These are phyloP conservation scores for Porcisia hertigi DNA, from an alignment of 208 protist species.

Conservation along the genomic window DNA sequence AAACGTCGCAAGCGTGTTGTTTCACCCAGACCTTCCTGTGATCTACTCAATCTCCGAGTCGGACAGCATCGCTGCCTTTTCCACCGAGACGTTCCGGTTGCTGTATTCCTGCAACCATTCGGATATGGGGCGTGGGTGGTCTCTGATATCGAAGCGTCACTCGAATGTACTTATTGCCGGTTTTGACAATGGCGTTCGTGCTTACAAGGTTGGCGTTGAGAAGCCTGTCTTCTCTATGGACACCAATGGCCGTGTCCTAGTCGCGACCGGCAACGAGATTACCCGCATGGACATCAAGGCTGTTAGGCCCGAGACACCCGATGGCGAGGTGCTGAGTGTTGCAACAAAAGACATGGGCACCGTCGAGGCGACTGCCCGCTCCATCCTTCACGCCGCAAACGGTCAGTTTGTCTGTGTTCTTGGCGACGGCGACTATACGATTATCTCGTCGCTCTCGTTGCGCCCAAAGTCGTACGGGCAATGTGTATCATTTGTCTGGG, in stretches of 20 bases:
- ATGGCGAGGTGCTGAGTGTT: conserved; percentile 78
- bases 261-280: conserved; percentile 96
- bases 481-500: conserved; percentile 97
- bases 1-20: conserved; percentile 96
- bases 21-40: conserved; percentile 97
- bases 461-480: conserved; percentile 97
- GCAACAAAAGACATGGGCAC: conserved; percentile 95
- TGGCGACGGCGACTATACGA: conserved; percentile 97
- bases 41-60: conserved; percentile 97
- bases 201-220: conserved; percentile 94
- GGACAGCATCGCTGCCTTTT: conserved; percentile 93
- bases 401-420: conserved; percentile 95
- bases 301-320: conserved; percentile 40
- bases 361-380: conserved; percentile 93
- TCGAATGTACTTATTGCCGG: conserved; percentile 92
- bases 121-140: conserved; percentile 94
- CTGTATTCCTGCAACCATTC: conserved; percentile 96
- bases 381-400: conserved; percentile 93
- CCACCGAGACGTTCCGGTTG: conserved; percentile 95
- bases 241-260: conserved; percentile 95
- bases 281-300: conserved; percentile 88
- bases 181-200: conserved; percentile 89
- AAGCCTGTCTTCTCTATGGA: conserved; percentile 97
- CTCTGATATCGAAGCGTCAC: conserved; percentile 75
- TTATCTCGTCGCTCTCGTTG: conserved; percentile 96